Base-by-base conservation (phyloP, 2,329 filamentous ascomycete species). In the Fusarium heterosporum region DNA sequence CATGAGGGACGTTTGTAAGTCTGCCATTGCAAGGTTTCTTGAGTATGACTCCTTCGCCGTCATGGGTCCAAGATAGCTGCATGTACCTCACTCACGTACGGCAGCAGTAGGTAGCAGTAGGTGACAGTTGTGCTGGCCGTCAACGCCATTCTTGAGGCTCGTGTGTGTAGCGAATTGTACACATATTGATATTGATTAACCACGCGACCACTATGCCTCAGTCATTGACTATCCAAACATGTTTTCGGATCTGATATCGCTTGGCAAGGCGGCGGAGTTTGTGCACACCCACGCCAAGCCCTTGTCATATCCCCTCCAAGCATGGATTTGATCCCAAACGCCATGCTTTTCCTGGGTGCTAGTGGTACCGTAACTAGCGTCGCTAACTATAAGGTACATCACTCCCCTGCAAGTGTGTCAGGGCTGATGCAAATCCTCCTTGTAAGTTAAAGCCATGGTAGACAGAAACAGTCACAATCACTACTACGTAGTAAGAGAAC, bases 1-100 rank as follows among this genome's bases (percentile, higher is more conserved):
- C 34, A 41, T 41, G 38, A 40, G 51, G 60, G 34, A 64, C 59
- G 59, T 63, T 64, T 63, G 60, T 64, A 64, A 63, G 45, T 64
- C 34, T 9, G 59, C 58, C 39, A 41, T 46, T 50, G 46, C 62
- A 61, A 61, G 62, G 60, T 65, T 65, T 47, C 40, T 48, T 19
- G 45, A 61, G 28, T 60, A 68, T 68, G 65, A 68, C 65, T 68
- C 65, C 51, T 58, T 51, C 54, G 45, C 61, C 49, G 65, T 68
- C 65, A 68, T 64, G 64, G 61, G 64, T 56, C 61, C 48, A 59
- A 41, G 41, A 52, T 50, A 47, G 43, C 39, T 64, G 59, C 52
- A 64, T 48, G 61, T 64, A 56, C 50, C 42, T 61, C 45, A 46
- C 52, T 34, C 38, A 52, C 39, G 22, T 22, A 22, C 22, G 22